phyloP scores from a whole-genome alignment of 805 yeast genomes.

The Kodamaea sagamina region DNA sequence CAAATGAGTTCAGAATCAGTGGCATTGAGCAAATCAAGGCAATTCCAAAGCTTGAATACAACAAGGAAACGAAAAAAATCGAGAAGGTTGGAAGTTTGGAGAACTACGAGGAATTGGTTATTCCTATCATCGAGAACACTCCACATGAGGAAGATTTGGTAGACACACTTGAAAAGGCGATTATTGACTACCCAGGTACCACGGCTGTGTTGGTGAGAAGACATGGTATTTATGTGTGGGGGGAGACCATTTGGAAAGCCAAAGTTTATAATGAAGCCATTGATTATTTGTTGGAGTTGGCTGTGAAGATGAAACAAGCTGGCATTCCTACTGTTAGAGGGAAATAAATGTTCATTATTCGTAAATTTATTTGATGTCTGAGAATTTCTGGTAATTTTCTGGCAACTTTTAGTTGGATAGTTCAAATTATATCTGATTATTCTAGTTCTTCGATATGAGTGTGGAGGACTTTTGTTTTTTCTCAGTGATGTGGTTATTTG shows the following conservation, averaged over 20 bases:
- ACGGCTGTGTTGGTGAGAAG: constrained; percentile 88
- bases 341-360: constrained; percentile 1
- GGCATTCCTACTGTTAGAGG: constrained; percentile 55
- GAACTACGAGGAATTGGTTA: constrained; percentile 70
- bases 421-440: too few relatives aligned
- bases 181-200: constrained; percentile 69
- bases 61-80: constrained; percentile 37
- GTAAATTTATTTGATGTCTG: too few relatives aligned
- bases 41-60: constrained; percentile 54
- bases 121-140: constrained; percentile 90
- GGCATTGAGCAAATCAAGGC: constrained; percentile 94
- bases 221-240: constrained; percentile 98
- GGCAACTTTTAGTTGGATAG: too few relatives aligned
- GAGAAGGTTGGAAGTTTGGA: constrained; percentile 68
- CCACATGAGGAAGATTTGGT: constrained; percentile 86
- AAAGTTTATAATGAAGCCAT: constrained; percentile 91
- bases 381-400: too few relatives aligned
- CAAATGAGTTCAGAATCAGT: constrained; percentile 69
- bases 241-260: constrained; percentile 88
- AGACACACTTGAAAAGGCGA: constrained; percentile 62
- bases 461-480: too few relatives aligned
- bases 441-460: too few relatives aligned
- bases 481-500: too few relatives aligned
- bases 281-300: constrained; percentile 83
- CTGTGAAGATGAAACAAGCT: constrained; percentile 73